phyloP scores from a whole-genome alignment of 352 stramenopile genomes.

The Pythium vanterpoolii region DNA sequence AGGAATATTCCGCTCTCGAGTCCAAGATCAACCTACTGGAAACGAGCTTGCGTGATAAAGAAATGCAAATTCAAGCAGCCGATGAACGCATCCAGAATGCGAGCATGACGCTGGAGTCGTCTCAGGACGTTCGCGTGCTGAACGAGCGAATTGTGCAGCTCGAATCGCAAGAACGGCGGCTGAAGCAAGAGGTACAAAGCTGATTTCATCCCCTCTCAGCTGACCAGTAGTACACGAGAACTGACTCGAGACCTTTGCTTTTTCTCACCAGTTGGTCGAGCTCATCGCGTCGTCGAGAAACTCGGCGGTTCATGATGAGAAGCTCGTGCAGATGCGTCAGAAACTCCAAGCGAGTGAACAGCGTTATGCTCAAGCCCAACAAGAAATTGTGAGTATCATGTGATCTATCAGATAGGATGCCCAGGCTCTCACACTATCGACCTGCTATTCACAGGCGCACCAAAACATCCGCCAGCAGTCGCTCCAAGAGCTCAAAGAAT shows the following conservation, averaged over 20 bases:
- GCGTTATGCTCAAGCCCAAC: slow-evolving; percentile 35
- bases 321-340: slow-evolving; percentile 45
- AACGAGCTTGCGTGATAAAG: slow-evolving; percentile 62
- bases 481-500: neutral
- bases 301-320: slow-evolving; percentile 59
- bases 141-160: slow-evolving; percentile 62
- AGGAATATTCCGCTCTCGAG: slow-evolving; percentile 56
- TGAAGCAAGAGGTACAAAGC: slow-evolving; percentile 57
- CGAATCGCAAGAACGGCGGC: slow-evolving; percentile 52
- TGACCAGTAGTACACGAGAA: neutral
- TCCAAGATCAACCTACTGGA: slow-evolving; percentile 66
- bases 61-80: slow-evolving; percentile 40
- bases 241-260: neutral
- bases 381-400: slow-evolving; percentile 56
- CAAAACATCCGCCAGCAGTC: neutral
- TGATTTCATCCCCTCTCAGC: neutral
- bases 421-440: neutral
- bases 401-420: too few relatives aligned
- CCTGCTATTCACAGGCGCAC: neutral
- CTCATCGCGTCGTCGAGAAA: slow-evolving; percentile 66
- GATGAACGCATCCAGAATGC: slow-evolving; percentile 44
- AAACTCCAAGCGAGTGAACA: slow-evolving; percentile 59
- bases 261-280: slow-evolving; percentile 40
- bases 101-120: slow-evolving; percentile 42
- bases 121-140: slow-evolving; percentile 44